Evolutionary conservation across 2,329 filamentous ascomycete genomes (phyloP), one percentile per base, ranked within the genome.

Genomic region (Chrysoporthe puriensis): DNA sequence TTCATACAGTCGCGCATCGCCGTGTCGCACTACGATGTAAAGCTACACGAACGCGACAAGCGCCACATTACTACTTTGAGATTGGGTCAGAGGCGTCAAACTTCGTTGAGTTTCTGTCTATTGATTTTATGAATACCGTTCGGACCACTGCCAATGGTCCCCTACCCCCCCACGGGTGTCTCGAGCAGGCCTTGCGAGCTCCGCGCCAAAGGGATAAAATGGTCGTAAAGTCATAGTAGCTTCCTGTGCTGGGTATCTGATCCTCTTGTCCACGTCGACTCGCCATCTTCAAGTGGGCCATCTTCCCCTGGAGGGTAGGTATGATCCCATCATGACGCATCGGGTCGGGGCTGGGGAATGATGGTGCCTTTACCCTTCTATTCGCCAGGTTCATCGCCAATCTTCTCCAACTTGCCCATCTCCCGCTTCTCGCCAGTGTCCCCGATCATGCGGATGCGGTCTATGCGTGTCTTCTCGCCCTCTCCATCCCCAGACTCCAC

Each of bases 401-500:
- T 88, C 88, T 98, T 98, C 85, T 98, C 93, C 72, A 99, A 82
- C 84, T 96, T 97, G 72, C 94, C 95, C 88, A 94, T 93, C 67
- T 96, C 92, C 69, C 94, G 87, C 86, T 96, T 97, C 84, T 97
- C 90, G 16, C 96, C 95, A 18, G 89, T 87, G 79, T 98, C 95
- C 42, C 96, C 96, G 75, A 98, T 90, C 66, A 98, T 83, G 73
- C 88, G 85, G 72, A 96, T 80, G 63, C 92, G 85, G 79, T 96
- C 92, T 62, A 99, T 79, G 66, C 96, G 89, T 67, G 96, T 90
- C 83, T 92, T 94, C 77, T 98, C 94, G 56, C 90, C 88, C 63
- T 93, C 90, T 21, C 90, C 90, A 65, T 95, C 92, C 2, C 94
- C 94, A 76, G 96, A 90, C 64, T 92, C 91, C 44, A 99, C 90